Percentiles rank a stretch among this genome's conserved stretches.
phyloP scores from a whole-genome alignment of 1,284 basidiomycete species.

The Ustilago esculenta region DNA sequence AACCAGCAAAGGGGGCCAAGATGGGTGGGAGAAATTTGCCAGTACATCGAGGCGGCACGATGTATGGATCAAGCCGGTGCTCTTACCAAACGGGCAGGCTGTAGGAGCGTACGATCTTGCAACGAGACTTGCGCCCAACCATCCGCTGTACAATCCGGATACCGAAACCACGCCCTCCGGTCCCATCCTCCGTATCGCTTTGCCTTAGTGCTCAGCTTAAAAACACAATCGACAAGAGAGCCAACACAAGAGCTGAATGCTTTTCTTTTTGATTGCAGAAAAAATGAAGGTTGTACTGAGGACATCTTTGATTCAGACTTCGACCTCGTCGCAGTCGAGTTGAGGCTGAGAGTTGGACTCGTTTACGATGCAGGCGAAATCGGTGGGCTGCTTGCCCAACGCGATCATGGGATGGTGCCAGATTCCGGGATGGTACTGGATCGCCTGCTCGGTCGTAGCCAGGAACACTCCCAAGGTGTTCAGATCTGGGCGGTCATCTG shows the following conservation, averaged over 20 bases:
- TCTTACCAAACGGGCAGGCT: neutral
- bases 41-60: constrained; percentile 23
- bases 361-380: constrained; percentile 63
- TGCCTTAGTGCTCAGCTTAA: neutral
- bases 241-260: neutral
- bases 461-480: constrained; percentile 50
- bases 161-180: neutral
- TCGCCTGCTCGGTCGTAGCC: constrained; percentile 54
- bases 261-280: neutral
- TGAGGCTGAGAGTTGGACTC: constrained; percentile 41
- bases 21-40: constrained; percentile 8
- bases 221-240: neutral
- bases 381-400: constrained; percentile 44
- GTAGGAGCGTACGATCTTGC: neutral
- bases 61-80: constrained; percentile 6
- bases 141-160: constrained; percentile 10
- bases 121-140: constrained; percentile 8
- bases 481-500: constrained; percentile 61
- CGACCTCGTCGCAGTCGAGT: constrained; percentile 56
- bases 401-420: constrained; percentile 64
- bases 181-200: constrained; percentile 16
- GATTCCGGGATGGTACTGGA: constrained; percentile 57
- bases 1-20: neutral
- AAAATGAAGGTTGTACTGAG: neutral
- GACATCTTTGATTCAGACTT: too few species aligned